A percentile compares a stretch with the other conserved stretches of the same genome.
These are phyloP conservation scores for Sugiyamaella boreocaroliniensis DNA, from an alignment of 805 yeast species.

Conservation along the genomic window DNA sequence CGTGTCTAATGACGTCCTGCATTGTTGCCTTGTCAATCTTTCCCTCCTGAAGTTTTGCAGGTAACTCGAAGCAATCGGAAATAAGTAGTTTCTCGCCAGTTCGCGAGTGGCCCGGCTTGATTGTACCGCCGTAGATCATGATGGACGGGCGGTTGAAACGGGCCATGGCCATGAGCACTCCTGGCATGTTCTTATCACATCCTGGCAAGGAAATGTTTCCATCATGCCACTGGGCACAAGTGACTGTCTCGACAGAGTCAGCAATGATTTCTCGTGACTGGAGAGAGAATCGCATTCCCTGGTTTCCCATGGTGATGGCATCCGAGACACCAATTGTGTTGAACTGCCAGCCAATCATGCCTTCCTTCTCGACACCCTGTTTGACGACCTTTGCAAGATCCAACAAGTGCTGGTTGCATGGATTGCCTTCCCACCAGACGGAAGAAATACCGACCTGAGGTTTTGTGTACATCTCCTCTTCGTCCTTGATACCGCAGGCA, in stretches of 20 bases:
- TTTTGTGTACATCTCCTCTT: conserved; percentile 44
- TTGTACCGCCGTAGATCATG: conserved; percentile 90
- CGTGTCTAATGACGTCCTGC: conserved; percentile 69
- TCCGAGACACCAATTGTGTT: conserved; percentile 95
- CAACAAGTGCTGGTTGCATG: conserved; percentile 92
- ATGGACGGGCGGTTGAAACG: conserved; percentile 81
- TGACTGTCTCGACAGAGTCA: conserved; percentile 90
- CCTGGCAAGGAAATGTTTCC: conserved; percentile 91
- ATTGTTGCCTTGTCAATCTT: conserved; percentile 67
- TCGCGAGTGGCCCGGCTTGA: conserved; percentile 58
- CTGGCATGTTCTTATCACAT: conserved; percentile 90
- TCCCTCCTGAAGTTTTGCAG: conserved; percentile 78
- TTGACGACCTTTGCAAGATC: conserved; percentile 76
- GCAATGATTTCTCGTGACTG: conserved; percentile 95
- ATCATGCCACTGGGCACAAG: conserved; percentile 94
- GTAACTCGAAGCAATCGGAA: conserved; percentile 88
- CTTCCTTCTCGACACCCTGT: conserved; percentile 74
- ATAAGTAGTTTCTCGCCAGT: conserved; percentile 69
- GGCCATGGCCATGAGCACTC: conserved; percentile 84
- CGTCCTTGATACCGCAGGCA: conserved; percentile 84
- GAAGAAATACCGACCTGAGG: conserved; percentile 96
- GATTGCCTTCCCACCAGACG: conserved; percentile 98
- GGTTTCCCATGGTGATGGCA: conserved; percentile 96
- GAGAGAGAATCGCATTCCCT: conserved; percentile 91
- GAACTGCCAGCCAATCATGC: conserved; percentile 91